Base-by-base conservation (phyloP, 176 grass and related monocot genomes). In the Dendrocalamus sinicus region DNA sequence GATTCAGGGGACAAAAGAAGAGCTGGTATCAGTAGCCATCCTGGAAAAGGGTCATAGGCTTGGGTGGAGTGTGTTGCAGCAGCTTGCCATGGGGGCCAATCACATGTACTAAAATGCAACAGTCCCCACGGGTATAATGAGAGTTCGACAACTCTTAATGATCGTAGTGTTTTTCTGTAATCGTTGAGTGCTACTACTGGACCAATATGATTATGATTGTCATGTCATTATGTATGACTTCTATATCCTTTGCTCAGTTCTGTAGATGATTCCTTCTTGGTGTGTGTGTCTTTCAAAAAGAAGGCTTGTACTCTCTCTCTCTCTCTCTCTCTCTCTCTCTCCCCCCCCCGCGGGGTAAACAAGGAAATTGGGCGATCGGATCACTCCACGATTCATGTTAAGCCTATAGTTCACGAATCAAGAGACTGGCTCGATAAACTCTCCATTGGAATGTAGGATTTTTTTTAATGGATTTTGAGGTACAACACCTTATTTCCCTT, bases 171-270 rank as follows among this genome's bases (percentile, higher is more conserved):
- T 1, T 45, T 53, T 69, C 62, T 71, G 81, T 91, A 84, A 88
- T 76, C 2, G 69, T 67, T 40, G 84, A 22, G 60, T 79, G 68
- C 37, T 39, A 39, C 37, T 39, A 5, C 59, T 87, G 75, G 76
- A 82, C 81, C 85, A 60, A 76, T 58, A 85, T 75, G 71, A 86
- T 91, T 91, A 80, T 88, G 75, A 65, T 88, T 88, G 76, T 30
- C 75, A 74, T 84, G 89, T 23, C 76, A 76, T 84, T 83, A 39
- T 79, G 69, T 41, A 84, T 69, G 75, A 80, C 50, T 75, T 84
- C 50, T 51, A 35, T 35, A 75, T 59, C 17, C 62, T 76, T 57
- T 58, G 39, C 10, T 22, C 52, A 45, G 24, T 48, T 57, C 52
- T 47, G 50, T 24, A 28, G 66, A 64, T 53, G 71, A 75, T 75